Percentiles rank a stretch among this genome's conserved stretches.
Conservation (phyloP, 164 flowering plant species). For the Warburgia ugandensis region DNA sequence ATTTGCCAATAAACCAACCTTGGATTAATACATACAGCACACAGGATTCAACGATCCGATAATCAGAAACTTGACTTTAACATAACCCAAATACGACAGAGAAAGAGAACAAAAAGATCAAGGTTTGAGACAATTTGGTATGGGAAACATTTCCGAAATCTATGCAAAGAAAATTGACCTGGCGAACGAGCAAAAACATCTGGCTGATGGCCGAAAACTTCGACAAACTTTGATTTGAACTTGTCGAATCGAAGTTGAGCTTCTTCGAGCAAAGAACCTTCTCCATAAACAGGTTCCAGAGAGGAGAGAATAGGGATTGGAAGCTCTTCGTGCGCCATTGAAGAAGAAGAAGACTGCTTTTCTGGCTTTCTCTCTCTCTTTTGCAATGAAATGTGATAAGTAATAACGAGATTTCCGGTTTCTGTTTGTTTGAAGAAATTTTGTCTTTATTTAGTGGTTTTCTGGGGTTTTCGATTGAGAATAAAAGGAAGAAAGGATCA, state of each 20-base stretch:
- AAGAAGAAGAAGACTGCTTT: no score
- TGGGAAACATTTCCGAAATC: neutral
- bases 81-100: no score
- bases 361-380: no score
- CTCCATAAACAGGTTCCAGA: slow-evolving; percentile 76
- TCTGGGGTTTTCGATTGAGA: no score
- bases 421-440: no score
- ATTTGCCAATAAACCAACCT: no score
- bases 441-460: no score
- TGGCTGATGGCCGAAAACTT: slow-evolving; percentile 59
- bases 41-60: neutral
- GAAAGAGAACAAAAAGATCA: neutral
- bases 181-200: slow-evolving; percentile 85
- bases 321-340: slow-evolving; percentile 63
- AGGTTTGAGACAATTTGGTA: neutral
- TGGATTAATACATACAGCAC: neutral
- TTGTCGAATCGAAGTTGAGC: slow-evolving; percentile 61
- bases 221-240: slow-evolving; percentile 50
- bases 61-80: no score
- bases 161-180: slow-evolving; percentile 28
- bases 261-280: slow-evolving; percentile 66
- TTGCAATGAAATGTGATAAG: no score
- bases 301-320: slow-evolving; percentile 54
- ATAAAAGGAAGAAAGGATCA: no score
- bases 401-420: no score